Percentiles rank a stretch among this genome's conserved stretches.
phyloP scores from a whole-genome alignment of 2,329 filamentous ascomycete species.

The Juglanconis oblonga region DNA sequence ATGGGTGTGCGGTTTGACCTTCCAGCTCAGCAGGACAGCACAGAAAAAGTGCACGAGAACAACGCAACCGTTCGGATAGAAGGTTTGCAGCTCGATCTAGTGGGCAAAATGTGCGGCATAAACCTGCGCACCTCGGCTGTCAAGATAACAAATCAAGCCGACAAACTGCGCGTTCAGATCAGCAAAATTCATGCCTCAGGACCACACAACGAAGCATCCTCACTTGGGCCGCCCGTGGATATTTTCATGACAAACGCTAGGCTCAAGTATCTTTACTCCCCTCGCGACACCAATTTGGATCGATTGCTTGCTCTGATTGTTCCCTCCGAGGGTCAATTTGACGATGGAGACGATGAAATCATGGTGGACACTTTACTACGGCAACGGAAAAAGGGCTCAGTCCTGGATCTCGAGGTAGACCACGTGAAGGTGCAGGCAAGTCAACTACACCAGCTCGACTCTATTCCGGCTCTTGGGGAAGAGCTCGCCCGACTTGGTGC shows the following conservation, averaged over 20 bases:
- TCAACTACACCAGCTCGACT: constrained; percentile 62
- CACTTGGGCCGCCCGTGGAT: constrained; percentile 57
- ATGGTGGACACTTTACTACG: constrained; percentile 87
- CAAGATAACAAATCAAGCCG: constrained; percentile 73
- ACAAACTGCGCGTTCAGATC: constrained; percentile 69
- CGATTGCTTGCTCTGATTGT: constrained; percentile 81
- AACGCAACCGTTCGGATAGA: constrained; percentile 78
- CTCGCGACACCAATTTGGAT: constrained; percentile 77
- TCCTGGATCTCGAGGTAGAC: constrained; percentile 69
- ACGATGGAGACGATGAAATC: constrained; percentile 85
- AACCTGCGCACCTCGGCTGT: constrained; percentile 75
- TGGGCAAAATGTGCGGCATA: constrained; percentile 74
- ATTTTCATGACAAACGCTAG: constrained; percentile 64
- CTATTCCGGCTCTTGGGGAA: constrained; percentile 68
- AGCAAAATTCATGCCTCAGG: constrained; percentile 73
- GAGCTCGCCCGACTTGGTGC: constrained; percentile 81
- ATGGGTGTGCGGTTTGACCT: constrained; percentile 59
- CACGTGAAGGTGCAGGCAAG: constrained; percentile 60
- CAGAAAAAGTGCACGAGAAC: constrained; percentile 45
- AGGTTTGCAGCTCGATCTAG: constrained; percentile 72
- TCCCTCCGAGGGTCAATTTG: constrained; percentile 85
- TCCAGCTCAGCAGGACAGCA: constrained; percentile 47
- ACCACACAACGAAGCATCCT: constrained; percentile 56
- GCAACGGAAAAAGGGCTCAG: constrained; percentile 81
- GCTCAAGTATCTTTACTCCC: constrained; percentile 68